These are phyloP conservation scores for Mortierella claussenii DNA, from an alignment of 192 early-diverging fungal species.

Conservation along the genomic window DNA sequence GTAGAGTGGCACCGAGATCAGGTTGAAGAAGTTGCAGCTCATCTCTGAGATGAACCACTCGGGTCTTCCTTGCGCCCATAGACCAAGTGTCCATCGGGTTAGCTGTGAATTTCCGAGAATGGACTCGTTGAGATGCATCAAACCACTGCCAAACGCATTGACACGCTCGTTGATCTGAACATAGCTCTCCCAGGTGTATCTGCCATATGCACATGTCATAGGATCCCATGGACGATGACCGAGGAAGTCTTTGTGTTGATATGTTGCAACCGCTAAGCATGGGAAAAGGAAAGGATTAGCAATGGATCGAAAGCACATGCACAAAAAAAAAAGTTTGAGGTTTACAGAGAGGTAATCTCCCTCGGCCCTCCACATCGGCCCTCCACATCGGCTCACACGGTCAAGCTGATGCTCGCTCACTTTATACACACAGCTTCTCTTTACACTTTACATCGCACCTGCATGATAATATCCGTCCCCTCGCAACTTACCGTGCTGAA, in stretches of 20 bases:
- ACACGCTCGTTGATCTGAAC: conserved; percentile 63
- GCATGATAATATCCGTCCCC: no score
- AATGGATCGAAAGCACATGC: no score
- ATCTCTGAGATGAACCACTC: conserved; percentile 74
- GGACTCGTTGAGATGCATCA: conserved; percentile 64
- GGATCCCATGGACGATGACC: conserved; percentile 68
- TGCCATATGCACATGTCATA: conserved; percentile 63
- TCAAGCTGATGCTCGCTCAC: no score
- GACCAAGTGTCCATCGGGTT: conserved; percentile 63
- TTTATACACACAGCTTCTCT: not conserved
- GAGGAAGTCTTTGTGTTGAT: conserved; percentile 64
- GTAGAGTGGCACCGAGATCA: conserved; percentile 81
- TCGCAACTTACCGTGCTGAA: conserved; percentile 31
- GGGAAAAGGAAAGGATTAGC: no score
- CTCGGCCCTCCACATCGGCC: not conserved
- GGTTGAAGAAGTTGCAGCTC: conserved; percentile 66
- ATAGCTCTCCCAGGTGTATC: conserved; percentile 77
- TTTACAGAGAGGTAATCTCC: no score
- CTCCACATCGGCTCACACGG: not conserved
- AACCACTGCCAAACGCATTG: conserved; percentile 72
- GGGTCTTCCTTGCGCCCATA: conserved; percentile 70
- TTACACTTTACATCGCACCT: no score
- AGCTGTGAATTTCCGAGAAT: conserved; percentile 24
- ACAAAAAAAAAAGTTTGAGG: not conserved
- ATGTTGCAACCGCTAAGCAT: conserved; percentile 63